These are phyloP conservation scores for Malassezia nana DNA, from an alignment of 1,284 basidiomycete species.

Conservation along the genomic window DNA sequence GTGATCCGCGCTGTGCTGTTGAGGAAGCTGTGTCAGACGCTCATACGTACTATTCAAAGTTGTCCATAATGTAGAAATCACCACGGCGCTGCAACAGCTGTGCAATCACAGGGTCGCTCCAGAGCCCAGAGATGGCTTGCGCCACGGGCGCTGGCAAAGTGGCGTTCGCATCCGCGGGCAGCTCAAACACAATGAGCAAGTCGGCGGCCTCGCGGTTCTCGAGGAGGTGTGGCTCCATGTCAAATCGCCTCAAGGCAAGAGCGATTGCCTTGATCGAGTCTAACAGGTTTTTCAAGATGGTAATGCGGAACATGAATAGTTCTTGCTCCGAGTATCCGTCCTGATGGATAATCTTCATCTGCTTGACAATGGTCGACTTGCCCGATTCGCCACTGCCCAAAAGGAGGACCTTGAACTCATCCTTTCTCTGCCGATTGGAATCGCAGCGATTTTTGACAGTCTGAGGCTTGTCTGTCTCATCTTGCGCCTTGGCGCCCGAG, in stretches of 20 bases:
- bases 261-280: conserved; percentile 74
- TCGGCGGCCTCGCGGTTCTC: conserved; percentile 62
- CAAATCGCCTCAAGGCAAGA: conserved; percentile 78
- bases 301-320: conserved; percentile 65
- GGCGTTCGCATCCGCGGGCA: conserved; percentile 43
- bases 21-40: conserved; percentile 63
- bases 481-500: conserved; percentile 59
- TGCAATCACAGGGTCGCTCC: conserved; percentile 81
- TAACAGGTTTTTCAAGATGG: conserved; percentile 53
- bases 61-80: conserved; percentile 95
- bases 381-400: conserved; percentile 78
- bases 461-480: conserved; percentile 40
- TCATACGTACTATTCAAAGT: conserved; percentile 67
- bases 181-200: conserved; percentile 49
- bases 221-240: conserved; percentile 68
- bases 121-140: conserved; percentile 67
- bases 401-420: conserved; percentile 87
- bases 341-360: conserved; percentile 99
- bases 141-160: conserved; percentile 53
- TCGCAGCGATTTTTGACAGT: conserved; percentile 53
- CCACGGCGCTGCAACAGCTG: conserved; percentile 73
- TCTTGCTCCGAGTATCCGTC: conserved; percentile 77
- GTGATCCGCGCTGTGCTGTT: conserved; percentile 72
- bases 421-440: conserved; percentile 59
- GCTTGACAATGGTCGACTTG: conserved; percentile 92